Conservation (phyloP, 176 grass and related monocot species). For the Coix lacrymajobi region DNA sequence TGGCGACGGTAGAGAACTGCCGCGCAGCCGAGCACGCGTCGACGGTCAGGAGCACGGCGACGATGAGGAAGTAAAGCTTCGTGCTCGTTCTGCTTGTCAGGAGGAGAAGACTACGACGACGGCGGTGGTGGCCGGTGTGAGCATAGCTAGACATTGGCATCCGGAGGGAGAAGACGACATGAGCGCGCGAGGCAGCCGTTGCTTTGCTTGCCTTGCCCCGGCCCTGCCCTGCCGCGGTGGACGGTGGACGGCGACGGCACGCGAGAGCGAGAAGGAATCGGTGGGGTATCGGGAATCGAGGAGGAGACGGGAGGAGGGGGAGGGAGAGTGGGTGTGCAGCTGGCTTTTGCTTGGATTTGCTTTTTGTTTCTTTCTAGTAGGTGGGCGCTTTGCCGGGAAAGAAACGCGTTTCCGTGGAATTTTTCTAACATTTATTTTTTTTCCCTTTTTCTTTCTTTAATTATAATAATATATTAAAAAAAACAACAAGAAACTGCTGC, state of each 20-base stretch:
- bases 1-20: constrained; percentile 60
- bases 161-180: constrained; percentile 42
- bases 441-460: not conserved
- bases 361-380: constrained; percentile 28
- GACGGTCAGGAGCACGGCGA: not conserved
- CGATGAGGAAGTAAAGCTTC: not conserved
- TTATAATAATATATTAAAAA: not conserved
- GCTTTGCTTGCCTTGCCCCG: not conserved
- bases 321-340: not conserved
- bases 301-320: not conserved
- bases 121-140: not conserved
- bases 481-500: too few relatives aligned
- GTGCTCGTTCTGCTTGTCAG: not conserved
- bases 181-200: constrained; percentile 18
- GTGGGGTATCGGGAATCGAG: not conserved
- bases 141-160: constrained; percentile 29
- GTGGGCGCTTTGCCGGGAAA: not conserved
- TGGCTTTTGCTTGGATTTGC: not conserved
- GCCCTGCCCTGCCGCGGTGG: not conserved
- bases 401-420: constrained; percentile 18
- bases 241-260: not conserved
- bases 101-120: not conserved
- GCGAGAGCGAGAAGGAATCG: not conserved
- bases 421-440: not conserved
- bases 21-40: not conserved